A percentile compares a stretch with the other conserved stretches of the same genome.
Conservation (phyloP, 2,329 filamentous ascomycete species). For the Aspergillus sp. region DNA sequence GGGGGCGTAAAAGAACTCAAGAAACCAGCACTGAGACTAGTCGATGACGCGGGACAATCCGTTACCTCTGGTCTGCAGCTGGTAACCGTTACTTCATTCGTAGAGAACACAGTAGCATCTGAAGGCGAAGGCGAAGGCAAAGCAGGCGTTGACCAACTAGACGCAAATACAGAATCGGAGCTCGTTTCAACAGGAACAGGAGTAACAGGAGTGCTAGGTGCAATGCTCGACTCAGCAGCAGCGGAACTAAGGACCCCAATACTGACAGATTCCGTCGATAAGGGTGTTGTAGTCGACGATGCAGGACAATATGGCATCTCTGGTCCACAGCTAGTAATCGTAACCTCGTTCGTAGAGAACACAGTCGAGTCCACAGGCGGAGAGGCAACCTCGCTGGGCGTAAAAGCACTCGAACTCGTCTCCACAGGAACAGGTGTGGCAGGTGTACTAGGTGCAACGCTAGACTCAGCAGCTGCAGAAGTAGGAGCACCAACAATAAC, state of each 20-base stretch:
- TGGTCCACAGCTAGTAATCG: conserved; percentile 3
- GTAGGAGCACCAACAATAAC: too few species aligned
- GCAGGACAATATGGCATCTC: too few species aligned
- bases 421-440: conserved; percentile 52
- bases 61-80: conserved; percentile 1
- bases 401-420: too few species aligned
- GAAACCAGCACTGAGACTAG: not conserved
- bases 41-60: conserved; percentile 3
- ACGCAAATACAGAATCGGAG: too few species aligned
- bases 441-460: not conserved
- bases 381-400: too few species aligned
- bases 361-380: conserved; percentile 7
- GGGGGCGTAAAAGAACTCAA: too few species aligned
- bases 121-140: too few species aligned
- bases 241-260: not conserved
- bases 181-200: conserved; percentile 41
- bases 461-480: not conserved
- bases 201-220: not conserved
- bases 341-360: conserved; percentile 1
- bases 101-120: conserved; percentile 8
- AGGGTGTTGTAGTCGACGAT: too few species aligned
- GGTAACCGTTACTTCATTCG: not conserved
- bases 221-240: not conserved
- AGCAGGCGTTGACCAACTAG: too few species aligned
- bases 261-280: too few species aligned